phyloP scores from a whole-genome alignment of 306 rosid species.

The Castanea crenata region DNA sequence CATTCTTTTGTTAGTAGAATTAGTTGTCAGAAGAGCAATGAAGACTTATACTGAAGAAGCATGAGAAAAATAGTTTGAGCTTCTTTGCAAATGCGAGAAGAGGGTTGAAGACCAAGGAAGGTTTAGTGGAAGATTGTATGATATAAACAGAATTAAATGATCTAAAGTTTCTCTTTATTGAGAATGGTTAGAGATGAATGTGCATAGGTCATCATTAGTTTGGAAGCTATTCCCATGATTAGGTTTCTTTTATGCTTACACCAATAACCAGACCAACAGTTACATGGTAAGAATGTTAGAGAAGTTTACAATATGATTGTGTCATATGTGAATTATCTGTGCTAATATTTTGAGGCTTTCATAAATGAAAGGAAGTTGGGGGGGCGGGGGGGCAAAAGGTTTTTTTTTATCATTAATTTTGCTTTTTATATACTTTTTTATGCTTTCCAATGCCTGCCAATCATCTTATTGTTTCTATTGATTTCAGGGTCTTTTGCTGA shows the following conservation, averaged over 20 bases:
- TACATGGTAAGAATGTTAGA: background rate
- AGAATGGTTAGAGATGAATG: too few species aligned
- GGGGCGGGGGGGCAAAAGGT: too few species aligned
- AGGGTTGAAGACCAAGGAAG: background rate
- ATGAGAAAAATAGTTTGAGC: background rate
- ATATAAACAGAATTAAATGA: background rate
- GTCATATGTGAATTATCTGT: background rate
- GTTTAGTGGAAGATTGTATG: background rate
- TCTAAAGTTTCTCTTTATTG: background rate
- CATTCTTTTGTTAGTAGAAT: background rate
- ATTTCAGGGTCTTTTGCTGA: conserved; percentile 91
- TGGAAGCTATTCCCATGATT: too few species aligned
- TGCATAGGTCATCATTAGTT: too few species aligned
- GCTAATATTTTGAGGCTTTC: background rate
- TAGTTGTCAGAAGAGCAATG: background rate
- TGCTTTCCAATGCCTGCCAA: background rate
- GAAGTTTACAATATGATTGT: background rate
- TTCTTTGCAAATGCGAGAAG: background rate
- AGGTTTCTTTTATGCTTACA: too few species aligned
- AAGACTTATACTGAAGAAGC: background rate
- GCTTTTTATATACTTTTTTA: background rate
- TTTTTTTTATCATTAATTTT: too few species aligned
- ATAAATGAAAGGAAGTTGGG: background rate
- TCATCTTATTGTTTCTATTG: conserved; percentile 10
- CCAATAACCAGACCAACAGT: background rate